phyloP scores from a whole-genome alignment of 2,329 filamentous ascomycete genomes.

The Aspergillus piperis region DNA sequence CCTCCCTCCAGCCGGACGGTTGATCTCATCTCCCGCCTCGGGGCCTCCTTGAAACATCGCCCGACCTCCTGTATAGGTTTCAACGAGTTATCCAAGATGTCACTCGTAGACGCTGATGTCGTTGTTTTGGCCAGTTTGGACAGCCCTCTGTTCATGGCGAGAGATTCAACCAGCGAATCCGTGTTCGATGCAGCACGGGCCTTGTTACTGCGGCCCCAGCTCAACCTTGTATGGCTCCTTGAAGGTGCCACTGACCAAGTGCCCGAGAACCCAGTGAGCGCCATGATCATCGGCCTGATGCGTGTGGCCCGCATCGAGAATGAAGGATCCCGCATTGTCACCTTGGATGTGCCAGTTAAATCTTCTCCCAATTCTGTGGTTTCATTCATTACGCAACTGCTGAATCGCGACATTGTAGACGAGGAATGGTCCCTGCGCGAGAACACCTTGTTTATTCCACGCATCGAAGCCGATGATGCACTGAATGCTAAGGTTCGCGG shows the following conservation, averaged over 20 bases:
- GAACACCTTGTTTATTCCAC: slow-evolving; percentile 3
- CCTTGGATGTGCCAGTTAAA: not conserved
- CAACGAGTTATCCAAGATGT: not conserved
- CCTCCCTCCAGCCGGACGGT: not conserved
- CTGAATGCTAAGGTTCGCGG: slow-evolving; percentile 5
- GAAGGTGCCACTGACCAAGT: slow-evolving; percentile 2
- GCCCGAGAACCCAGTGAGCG: not conserved
- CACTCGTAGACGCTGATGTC: not conserved
- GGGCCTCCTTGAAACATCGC: not conserved
- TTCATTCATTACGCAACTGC: not conserved
- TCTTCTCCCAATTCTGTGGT: not conserved
- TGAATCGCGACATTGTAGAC: not conserved
- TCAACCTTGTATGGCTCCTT: slow-evolving; percentile 1
- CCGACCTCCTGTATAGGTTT: not conserved
- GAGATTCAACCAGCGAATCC: not conserved
- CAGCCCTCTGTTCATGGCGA: not conserved
- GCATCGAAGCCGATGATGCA: not conserved
- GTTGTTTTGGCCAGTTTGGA: not conserved
- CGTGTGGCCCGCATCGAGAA: slow-evolving; percentile 3
- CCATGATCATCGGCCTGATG: not conserved
- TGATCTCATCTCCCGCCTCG: not conserved
- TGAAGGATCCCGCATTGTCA: not conserved
- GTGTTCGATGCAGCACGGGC: not conserved
- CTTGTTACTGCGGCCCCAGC: not conserved
- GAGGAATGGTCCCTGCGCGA: slow-evolving; percentile 5